These are phyloP conservation scores for Blastobotrys apis DNA, from an alignment of 1,139 yeast species.

Conservation along the genomic window DNA sequence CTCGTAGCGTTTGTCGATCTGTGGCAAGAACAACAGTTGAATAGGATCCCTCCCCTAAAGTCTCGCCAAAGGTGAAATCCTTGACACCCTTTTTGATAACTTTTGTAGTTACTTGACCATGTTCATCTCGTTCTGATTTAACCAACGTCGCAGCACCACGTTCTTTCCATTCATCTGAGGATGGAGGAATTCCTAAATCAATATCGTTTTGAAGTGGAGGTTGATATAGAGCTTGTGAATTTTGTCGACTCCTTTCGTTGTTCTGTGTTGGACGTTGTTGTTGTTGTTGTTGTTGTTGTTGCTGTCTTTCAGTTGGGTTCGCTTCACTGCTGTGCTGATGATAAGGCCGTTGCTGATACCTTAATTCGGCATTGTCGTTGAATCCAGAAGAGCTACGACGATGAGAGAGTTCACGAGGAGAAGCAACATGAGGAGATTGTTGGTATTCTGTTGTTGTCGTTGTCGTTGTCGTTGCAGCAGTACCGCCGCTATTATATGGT, in stretches of 20 bases:
- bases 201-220: neutral
- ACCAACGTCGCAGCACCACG: constrained; percentile 53
- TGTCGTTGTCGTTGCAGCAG: too few species aligned
- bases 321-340: too few species aligned
- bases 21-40: constrained; percentile 88
- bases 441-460: too few species aligned
- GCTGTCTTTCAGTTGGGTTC: neutral
- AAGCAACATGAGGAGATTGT: too few species aligned
- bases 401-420: neutral
- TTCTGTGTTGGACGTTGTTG: neutral
- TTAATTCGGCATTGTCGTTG: neutral
- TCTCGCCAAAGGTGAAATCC: constrained; percentile 83
- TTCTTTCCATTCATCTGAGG: constrained; percentile 35
- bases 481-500: neutral
- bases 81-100: constrained; percentile 54
- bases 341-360: neutral
- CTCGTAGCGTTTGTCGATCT: constrained; percentile 64
- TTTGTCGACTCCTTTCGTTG: neutral
- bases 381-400: neutral
- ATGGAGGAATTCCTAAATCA: constrained; percentile 10
- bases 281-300: neutral
- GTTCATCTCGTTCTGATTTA: constrained; percentile 42
- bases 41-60: constrained; percentile 93
- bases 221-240: neutral
- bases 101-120: constrained; percentile 45